Conservation (phyloP, 768 basidiomycete species). For the Phallus indusiatus region DNA sequence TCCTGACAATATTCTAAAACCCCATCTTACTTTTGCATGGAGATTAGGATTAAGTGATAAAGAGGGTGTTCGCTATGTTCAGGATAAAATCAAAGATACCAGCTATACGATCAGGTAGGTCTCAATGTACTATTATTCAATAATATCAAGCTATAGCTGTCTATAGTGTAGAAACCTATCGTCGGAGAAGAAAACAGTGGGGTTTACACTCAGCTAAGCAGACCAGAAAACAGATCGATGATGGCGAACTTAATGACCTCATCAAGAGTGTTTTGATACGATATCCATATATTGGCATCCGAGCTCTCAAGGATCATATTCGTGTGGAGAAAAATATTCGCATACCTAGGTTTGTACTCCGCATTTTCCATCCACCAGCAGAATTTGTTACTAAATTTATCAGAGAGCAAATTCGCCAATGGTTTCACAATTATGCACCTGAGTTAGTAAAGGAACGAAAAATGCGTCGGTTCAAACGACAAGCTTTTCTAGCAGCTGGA, state of each 20-base stretch:
- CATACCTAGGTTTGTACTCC: slow-evolving; percentile 16
- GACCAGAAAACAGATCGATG: neutral
- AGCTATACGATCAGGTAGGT: neutral
- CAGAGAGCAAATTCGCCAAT: slow-evolving; percentile 12
- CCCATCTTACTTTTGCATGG: slow-evolving; percentile 12
- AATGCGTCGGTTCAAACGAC: slow-evolving; percentile 18
- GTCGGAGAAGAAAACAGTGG: neutral
- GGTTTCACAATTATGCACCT: slow-evolving; percentile 12
- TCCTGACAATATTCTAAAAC: neutral
- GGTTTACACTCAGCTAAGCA: neutral
- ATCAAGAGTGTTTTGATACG: slow-evolving; percentile 14
- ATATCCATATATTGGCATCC: slow-evolving; percentile 21
- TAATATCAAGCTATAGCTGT: slow-evolving; percentile 10
- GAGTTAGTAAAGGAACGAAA: slow-evolving; percentile 16
- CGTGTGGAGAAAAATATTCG: slow-evolving; percentile 19
- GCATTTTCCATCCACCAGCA: slow-evolving; percentile 3
- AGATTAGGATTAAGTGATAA: slow-evolving; percentile 18
- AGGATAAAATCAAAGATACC: slow-evolving; percentile 17
- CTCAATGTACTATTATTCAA: slow-evolving; percentile 16
- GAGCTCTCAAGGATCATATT: slow-evolving; percentile 17
- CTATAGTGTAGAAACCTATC: slow-evolving; percentile 18
- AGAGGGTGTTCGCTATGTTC: slow-evolving; percentile 17
- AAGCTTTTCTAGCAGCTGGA: slow-evolving; percentile 30
- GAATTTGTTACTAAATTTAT: slow-evolving; percentile 14
- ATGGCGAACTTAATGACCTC: neutral